These are phyloP conservation scores for Musa schizocarpa DNA, from an alignment of 176 grass and related monocot genomes.

Conservation along the genomic window DNA sequence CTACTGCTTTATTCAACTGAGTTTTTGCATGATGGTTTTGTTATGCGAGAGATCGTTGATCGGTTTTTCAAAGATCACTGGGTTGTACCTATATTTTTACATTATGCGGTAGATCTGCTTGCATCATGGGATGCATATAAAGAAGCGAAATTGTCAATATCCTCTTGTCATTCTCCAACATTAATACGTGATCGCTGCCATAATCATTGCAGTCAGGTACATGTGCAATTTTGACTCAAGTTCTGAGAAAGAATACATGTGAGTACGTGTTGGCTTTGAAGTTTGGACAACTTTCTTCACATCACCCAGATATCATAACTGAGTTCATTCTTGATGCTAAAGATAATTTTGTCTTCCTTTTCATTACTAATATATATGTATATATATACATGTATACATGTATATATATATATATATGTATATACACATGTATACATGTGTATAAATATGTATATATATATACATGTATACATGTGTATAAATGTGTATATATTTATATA, in stretches of 20 bases:
- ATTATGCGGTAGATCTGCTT: constrained; percentile 58
- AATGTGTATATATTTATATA: too few species aligned
- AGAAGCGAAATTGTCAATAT: constrained; percentile 54
- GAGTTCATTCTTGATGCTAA: background rate
- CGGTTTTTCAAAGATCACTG: constrained; percentile 64
- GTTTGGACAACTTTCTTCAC: background rate
- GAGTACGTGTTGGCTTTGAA: background rate
- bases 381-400: too few species aligned
- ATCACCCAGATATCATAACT: background rate
- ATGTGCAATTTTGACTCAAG: constrained; percentile 9
- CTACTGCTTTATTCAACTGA: constrained; percentile 50
- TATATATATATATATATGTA: too few species aligned
- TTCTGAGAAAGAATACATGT: background rate
- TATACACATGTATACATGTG: too few species aligned
- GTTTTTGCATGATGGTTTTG: constrained; percentile 37
- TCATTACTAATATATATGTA: background rate
- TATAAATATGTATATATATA: too few species aligned
- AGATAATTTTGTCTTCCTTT: background rate
- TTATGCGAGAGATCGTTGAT: constrained; percentile 61
- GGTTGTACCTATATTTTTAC: constrained; percentile 58
- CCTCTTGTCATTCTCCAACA: constrained; percentile 41
- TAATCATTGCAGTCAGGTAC: constrained; percentile 50
- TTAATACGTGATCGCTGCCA: constrained; percentile 42
- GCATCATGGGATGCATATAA: constrained; percentile 58
- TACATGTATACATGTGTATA: too few species aligned